A percentile compares a stretch with the other conserved stretches of the same genome.
These are phyloP conservation scores for Cryptosporidium ryanae DNA, from an alignment of 169 alveolate species.

Conservation along the genomic window DNA sequence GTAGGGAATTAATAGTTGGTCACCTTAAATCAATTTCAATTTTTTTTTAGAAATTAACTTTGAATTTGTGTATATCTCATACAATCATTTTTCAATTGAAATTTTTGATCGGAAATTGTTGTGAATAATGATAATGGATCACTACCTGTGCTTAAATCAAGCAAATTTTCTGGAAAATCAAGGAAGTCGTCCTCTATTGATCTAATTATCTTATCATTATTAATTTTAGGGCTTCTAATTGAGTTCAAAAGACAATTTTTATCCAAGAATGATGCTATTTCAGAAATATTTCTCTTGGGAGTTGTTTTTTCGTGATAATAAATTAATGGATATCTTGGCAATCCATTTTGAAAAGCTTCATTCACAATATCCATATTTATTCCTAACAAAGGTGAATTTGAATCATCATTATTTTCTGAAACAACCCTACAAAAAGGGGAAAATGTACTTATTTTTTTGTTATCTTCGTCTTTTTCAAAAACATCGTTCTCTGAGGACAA, in stretches of 20 bases:
- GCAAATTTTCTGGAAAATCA: conserved; percentile 51
- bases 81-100: conserved; percentile 19
- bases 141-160: conserved; percentile 36
- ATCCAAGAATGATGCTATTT: conserved; percentile 50
- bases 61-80: neutral
- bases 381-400: conserved; percentile 6
- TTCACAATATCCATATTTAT: conserved; percentile 18
- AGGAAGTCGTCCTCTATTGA: conserved; percentile 69
- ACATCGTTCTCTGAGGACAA: no score
- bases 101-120: conserved; percentile 13
- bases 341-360: conserved; percentile 4
- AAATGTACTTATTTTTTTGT: conserved; percentile 3
- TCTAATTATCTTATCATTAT: conserved; percentile 16
- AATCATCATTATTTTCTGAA: conserved; percentile 3
- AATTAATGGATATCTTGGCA: conserved; percentile 24
- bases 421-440: conserved; percentile 66
- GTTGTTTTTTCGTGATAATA: neutral
- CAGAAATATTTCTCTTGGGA: conserved; percentile 3
- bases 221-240: conserved; percentile 23
- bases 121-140: conserved; percentile 18
- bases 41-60: neutral
- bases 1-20: neutral
- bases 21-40: neutral
- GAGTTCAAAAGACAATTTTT: conserved; percentile 50
- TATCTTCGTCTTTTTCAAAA: neutral